A percentile compares a stretch with the other conserved stretches of the same genome.
Evolutionary conservation across 441 rosid species (phyloP).

Genomic region (Arabidopsis lyrata): DNA sequence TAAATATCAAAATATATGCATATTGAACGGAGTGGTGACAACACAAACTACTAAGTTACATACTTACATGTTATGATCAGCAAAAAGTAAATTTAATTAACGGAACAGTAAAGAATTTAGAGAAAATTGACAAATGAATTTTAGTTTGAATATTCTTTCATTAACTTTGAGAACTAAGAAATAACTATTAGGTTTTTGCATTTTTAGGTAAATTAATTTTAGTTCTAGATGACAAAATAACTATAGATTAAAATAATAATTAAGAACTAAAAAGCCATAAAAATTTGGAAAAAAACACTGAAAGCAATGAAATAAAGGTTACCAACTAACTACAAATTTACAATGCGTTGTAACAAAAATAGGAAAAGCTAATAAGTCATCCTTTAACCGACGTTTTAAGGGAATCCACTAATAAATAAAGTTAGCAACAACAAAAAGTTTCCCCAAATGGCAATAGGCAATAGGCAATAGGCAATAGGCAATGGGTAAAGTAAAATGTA

Average conservation of each 20-base stretch:
- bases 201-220: neutral
- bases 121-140: too few relatives aligned
- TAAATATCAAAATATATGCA: too few relatives aligned
- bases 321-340: neutral
- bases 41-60: too few relatives aligned
- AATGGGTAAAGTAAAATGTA: neutral
- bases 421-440: neutral
- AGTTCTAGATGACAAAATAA: neutral
- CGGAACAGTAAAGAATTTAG: too few relatives aligned
- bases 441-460: constrained; percentile 17
- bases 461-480: neutral
- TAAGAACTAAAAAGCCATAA: too few relatives aligned
- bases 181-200: neutral
- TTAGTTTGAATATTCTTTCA: too few relatives aligned
- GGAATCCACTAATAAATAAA: constrained; percentile 21
- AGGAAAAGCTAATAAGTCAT: neutral
- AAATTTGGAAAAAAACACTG: too few relatives aligned
- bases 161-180: too few relatives aligned
- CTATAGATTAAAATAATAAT: neutral
- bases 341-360: neutral
- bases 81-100: too few relatives aligned
- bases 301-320: constrained; percentile 3
- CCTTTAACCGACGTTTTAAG: constrained; percentile 12
- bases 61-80: too few relatives aligned
- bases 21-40: too few relatives aligned